A percentile compares a stretch with the other conserved stretches of the same genome.
Evolutionary conservation across 2,329 filamentous ascomycete species (phyloP).

Genomic region (Helotiales sp.): DNA sequence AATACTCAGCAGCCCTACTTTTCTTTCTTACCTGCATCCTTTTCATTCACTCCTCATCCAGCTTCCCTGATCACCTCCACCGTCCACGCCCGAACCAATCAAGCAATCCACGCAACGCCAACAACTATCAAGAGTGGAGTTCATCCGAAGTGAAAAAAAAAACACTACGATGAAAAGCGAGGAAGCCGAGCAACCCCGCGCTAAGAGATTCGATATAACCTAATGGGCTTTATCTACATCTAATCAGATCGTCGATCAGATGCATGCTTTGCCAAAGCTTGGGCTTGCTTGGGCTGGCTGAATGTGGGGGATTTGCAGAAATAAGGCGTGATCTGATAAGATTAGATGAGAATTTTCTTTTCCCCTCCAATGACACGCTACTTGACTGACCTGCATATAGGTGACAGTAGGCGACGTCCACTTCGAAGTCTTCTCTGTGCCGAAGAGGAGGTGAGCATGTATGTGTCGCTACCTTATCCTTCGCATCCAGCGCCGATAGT

Average conservation of each 20-base stretch:
- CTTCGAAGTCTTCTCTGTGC: not conserved
- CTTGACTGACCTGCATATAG: too few species aligned
- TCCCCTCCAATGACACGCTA: too few species aligned
- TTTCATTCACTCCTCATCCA: not conserved
- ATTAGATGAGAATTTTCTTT: not conserved
- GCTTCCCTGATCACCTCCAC: not conserved
- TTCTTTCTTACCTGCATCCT: too few species aligned
- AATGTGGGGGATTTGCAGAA: not conserved
- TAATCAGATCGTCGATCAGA: slow-evolving; percentile 5
- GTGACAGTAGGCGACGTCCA: too few species aligned
- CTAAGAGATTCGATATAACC: not conserved
- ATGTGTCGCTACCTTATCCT: too few species aligned
- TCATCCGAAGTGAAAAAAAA: not conserved
- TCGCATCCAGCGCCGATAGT: too few species aligned
- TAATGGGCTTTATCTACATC: not conserved
- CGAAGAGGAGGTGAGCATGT: too few species aligned
- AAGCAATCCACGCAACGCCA: not conserved
- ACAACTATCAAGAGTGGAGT: not conserved
- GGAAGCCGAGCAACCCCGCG: not conserved
- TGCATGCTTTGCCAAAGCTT: too few species aligned
- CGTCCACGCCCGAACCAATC: not conserved
- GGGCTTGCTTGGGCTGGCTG: too few species aligned
- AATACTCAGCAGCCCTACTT: not conserved
- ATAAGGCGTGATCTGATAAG: not conserved
- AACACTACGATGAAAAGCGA: not conserved